Evolutionary conservation across 495 filamentous ascomycete genomes (phyloP).

Genomic region (Sporormia fimetaria): DNA sequence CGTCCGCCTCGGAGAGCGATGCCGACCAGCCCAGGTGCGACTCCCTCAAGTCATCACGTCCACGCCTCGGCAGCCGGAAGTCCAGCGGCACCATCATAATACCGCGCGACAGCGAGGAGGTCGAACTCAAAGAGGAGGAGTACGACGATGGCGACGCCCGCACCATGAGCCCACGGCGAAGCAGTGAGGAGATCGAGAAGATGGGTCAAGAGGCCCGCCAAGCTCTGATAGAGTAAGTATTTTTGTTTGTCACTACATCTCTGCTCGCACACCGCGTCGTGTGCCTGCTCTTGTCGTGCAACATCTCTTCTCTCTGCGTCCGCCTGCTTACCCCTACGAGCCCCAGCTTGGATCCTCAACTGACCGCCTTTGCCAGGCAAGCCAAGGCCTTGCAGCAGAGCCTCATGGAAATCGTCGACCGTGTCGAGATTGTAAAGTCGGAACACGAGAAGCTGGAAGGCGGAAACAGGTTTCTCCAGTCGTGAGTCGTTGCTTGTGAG

Average conservation of each 20-base stretch:
- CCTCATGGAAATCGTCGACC: slow-evolving; percentile 74
- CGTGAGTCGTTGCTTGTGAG: slow-evolving; percentile 29
- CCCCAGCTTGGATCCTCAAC: slow-evolving; percentile 1
- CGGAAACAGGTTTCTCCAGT: slow-evolving; percentile 86
- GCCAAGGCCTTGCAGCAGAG: slow-evolving; percentile 79
- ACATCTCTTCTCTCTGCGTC: not conserved
- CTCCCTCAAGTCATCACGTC: slow-evolving; percentile 10
- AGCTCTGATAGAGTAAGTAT: slow-evolving; percentile 48
- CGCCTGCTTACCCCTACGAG: not conserved
- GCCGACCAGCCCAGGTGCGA: slow-evolving; percentile 10
- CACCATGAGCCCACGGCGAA: slow-evolving; percentile 88
- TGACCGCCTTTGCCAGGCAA: slow-evolving; percentile 46
- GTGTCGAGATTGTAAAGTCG: slow-evolving; percentile 84
- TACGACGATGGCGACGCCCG: slow-evolving; percentile 76
- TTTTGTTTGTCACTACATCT: slow-evolving; percentile 19
- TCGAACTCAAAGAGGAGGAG: slow-evolving; percentile 55
- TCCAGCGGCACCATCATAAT: slow-evolving; percentile 73
- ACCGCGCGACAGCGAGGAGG: slow-evolving; percentile 56
- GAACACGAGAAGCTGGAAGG: slow-evolving; percentile 91
- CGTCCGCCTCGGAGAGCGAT: slow-evolving; percentile 17
- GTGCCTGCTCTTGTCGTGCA: not conserved
- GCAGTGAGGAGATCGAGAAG: slow-evolving; percentile 74
- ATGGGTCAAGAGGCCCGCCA: slow-evolving; percentile 69
- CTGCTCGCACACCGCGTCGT: not conserved
- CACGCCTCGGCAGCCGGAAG: slow-evolving; percentile 48